Evolutionary conservation across 2,329 filamentous ascomycete genomes (phyloP).

Genomic region (Penicillium oxalicum): DNA sequence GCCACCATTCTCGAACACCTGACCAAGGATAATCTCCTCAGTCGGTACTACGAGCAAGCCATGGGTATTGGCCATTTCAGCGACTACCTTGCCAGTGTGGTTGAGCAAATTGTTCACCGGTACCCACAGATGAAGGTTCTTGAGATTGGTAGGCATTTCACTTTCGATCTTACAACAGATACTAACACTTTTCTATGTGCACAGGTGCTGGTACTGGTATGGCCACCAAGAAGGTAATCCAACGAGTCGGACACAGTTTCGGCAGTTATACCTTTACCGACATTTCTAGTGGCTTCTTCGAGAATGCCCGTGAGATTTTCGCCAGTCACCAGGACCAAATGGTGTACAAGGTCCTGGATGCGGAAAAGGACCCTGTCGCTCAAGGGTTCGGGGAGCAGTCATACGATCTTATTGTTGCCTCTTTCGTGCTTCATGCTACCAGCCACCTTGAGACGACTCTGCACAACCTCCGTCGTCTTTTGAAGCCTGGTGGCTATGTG

Average conservation of each 20-base stretch:
- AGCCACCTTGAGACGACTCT: conserved; percentile 15
- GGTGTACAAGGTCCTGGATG: conserved; percentile 27
- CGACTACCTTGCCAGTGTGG: conserved; percentile 19
- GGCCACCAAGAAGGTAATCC: conserved; percentile 35
- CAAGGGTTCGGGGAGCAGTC: conserved; percentile 31
- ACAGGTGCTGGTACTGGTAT: conserved; percentile 35
- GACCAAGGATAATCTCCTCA: conserved; percentile 28
- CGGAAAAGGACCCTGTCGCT: conserved; percentile 23
- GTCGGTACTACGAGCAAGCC: conserved; percentile 29
- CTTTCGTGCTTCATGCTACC: conserved; percentile 40
- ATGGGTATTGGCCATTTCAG: conserved; percentile 18
- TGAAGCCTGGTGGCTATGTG: conserved; percentile 43
- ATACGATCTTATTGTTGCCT: conserved; percentile 37
- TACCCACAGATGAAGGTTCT: conserved; percentile 39
- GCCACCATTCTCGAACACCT: conserved; percentile 36
- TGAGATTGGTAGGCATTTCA: no score
- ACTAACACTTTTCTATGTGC: no score
- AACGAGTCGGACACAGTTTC: conserved; percentile 23
- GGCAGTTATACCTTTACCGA: conserved; percentile 44
- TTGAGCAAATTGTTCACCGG: conserved; percentile 31
- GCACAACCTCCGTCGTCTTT: conserved; percentile 28
- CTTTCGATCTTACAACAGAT: no score
- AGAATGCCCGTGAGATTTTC: conserved; percentile 28
- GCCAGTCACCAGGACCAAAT: conserved; percentile 18
- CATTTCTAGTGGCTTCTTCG: conserved; percentile 41